Evolutionary conservation across 768 basidiomycete species (phyloP).

Genomic region (Dacryopinax primogenitus): DNA sequence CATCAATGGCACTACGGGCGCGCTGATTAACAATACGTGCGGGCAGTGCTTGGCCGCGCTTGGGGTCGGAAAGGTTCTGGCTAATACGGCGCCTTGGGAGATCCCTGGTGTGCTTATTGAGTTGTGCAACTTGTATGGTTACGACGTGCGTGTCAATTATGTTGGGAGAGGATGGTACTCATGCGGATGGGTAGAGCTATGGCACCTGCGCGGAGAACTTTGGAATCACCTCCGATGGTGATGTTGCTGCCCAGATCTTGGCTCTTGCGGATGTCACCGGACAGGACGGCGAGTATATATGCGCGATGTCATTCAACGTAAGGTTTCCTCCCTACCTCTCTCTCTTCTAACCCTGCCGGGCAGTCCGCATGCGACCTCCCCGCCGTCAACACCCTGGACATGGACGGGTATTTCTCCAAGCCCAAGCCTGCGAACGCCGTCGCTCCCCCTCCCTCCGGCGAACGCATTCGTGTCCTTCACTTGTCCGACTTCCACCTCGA

Average conservation of each 20-base stretch:
- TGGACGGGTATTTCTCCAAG: conserved; percentile 59
- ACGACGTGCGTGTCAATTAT: conserved; percentile 5
- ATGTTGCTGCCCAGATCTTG: conserved; percentile 14
- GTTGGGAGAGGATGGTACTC: background rate
- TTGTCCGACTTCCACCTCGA: conserved; percentile 69
- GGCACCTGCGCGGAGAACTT: conserved; percentile 15
- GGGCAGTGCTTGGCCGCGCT: conserved; percentile 13
- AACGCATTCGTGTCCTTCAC: conserved; percentile 59
- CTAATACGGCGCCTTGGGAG: conserved; percentile 15
- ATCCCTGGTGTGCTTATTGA: conserved; percentile 12
- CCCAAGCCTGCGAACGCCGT: conserved; percentile 49
- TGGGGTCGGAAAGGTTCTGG: conserved; percentile 11
- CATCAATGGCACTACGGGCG: background rate
- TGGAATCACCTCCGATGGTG: conserved; percentile 14
- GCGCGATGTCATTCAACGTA: background rate
- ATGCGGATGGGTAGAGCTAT: conserved; percentile 9
- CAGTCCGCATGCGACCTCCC: conserved; percentile 38
- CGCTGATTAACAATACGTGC: background rate
- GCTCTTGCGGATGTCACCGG: conserved; percentile 14
- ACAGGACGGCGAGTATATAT: conserved; percentile 11
- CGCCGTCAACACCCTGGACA: conserved; percentile 45
- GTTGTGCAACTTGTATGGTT: conserved; percentile 14
- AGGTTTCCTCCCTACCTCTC: background rate
- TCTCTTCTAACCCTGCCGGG: background rate
- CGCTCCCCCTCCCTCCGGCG: conserved; percentile 48